Conservation (phyloP, 768 basidiomycete species). For the Russula compacta region DNA sequence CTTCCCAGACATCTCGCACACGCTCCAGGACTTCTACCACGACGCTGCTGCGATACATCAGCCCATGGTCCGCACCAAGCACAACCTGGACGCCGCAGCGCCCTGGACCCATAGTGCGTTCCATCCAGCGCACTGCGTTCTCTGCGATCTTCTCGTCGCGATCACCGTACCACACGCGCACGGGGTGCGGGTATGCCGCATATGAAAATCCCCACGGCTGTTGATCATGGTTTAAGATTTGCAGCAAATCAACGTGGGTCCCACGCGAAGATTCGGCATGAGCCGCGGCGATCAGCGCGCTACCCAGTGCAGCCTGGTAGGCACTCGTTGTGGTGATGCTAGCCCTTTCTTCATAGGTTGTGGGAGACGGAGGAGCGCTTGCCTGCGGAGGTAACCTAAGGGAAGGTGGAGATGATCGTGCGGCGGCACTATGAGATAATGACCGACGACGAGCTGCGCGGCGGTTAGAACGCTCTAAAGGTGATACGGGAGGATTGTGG, state of each 20-base stretch:
- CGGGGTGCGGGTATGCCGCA: constrained; percentile 60
- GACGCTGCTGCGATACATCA: constrained; percentile 87
- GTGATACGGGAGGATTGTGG: constrained; percentile 30
- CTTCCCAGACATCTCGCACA: constrained; percentile 39
- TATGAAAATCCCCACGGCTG: constrained; percentile 91
- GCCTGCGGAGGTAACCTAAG: constrained; percentile 44
- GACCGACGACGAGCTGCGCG: constrained; percentile 58
- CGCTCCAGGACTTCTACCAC: constrained; percentile 80
- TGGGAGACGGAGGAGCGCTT: constrained; percentile 30
- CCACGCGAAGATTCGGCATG: constrained; percentile 92
- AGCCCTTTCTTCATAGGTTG: neutral
- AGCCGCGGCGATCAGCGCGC: constrained; percentile 86
- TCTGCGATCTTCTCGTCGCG: constrained; percentile 90
- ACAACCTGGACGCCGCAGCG: constrained; percentile 74
- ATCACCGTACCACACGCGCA: constrained; percentile 89
- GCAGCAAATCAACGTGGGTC: constrained; percentile 81
- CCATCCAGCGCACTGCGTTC: constrained; percentile 88
- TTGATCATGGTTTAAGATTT: constrained; percentile 85
- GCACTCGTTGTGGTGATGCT: constrained; percentile 29
- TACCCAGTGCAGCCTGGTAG: constrained; percentile 71
- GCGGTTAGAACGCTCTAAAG: constrained; percentile 20
- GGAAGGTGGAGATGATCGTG: constrained; percentile 32
- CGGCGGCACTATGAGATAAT: constrained; percentile 46
- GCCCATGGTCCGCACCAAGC: constrained; percentile 80
- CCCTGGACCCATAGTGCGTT: constrained; percentile 67